Conservation (phyloP, 116 monocot genomes). For the Phalaenopsis hybrid region DNA sequence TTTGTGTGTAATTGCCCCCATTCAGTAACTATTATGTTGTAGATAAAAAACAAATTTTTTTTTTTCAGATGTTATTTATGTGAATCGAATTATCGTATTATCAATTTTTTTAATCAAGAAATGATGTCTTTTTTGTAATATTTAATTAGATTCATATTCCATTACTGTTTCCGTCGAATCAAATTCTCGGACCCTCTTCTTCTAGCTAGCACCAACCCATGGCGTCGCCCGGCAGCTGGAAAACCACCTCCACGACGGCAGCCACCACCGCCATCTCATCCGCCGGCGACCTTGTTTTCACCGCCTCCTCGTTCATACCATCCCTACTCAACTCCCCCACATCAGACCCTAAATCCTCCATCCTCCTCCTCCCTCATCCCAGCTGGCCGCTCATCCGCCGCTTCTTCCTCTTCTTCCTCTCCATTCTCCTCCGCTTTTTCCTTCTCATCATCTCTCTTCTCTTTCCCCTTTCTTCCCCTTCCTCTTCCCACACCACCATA, state of each 20-base stretch:
- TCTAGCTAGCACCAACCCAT: neutral
- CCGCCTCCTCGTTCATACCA: neutral
- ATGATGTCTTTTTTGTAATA: too few species aligned
- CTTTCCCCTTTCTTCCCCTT: constrained; percentile 5
- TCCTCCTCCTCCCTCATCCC: neutral
- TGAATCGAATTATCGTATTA: too few species aligned
- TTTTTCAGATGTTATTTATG: too few species aligned
- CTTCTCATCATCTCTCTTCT: constrained; percentile 10
- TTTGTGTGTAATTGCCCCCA: too few species aligned
- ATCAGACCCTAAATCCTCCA: neutral
- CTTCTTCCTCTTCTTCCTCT: constrained; percentile 8
- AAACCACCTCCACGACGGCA: neutral
- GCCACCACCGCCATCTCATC: neutral
- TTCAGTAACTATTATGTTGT: too few species aligned
- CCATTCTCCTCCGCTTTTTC: constrained; percentile 16
- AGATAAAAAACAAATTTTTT: too few species aligned
- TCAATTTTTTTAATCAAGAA: too few species aligned
- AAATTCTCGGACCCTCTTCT: too few species aligned
- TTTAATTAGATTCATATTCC: too few species aligned
- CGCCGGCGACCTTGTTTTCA: constrained; percentile 1
- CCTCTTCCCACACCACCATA: neutral
- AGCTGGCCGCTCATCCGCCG: constrained; percentile 1
- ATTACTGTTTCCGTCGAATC: too few species aligned
- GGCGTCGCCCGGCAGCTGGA: neutral
- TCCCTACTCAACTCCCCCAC: too few species aligned